phyloP scores from a whole-genome alignment of 176 grass and related monocot genomes.

The Zea mays region DNA sequence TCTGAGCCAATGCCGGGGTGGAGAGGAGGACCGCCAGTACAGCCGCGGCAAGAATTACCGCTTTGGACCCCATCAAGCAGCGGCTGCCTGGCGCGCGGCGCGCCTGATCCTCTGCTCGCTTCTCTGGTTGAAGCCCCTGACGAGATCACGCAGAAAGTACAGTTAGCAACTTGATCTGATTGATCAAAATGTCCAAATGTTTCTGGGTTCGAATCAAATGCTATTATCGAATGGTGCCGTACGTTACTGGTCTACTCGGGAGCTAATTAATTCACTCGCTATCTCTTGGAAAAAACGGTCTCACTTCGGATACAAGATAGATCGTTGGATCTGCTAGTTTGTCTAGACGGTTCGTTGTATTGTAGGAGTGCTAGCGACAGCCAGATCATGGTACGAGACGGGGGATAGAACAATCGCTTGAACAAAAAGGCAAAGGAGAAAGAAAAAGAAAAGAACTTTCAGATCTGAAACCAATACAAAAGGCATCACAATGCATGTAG shows the following conservation, averaged over 20 bases:
- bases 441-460: neutral
- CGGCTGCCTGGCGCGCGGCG: neutral
- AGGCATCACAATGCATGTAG: neutral
- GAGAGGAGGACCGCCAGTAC: slow-evolving; percentile 33
- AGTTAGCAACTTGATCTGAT: neutral
- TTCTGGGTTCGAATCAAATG: neutral
- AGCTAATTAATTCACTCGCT: neutral
- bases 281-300: too few species aligned
- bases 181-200: neutral
- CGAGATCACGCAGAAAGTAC: neutral
- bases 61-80: slow-evolving; percentile 47
- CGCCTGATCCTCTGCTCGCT: slow-evolving; percentile 2
- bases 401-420: too few species aligned
- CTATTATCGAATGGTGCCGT: neutral
- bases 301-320: too few species aligned
- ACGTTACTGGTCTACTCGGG: neutral
- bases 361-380: too few species aligned
- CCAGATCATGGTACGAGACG: too few species aligned
- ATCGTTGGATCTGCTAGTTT: neutral
- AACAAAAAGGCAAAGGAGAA: neutral
- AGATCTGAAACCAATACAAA: slow-evolving; percentile 29
- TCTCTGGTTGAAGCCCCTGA: slow-evolving; percentile 32
- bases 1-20: slow-evolving; percentile 53
- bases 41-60: slow-evolving; percentile 20
- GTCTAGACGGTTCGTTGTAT: too few species aligned